Percentiles rank a stretch among this genome's conserved stretches.
Evolutionary conservation across 805 yeast genomes (phyloP).

Genomic region (Wickerhamomyces canadensis): DNA sequence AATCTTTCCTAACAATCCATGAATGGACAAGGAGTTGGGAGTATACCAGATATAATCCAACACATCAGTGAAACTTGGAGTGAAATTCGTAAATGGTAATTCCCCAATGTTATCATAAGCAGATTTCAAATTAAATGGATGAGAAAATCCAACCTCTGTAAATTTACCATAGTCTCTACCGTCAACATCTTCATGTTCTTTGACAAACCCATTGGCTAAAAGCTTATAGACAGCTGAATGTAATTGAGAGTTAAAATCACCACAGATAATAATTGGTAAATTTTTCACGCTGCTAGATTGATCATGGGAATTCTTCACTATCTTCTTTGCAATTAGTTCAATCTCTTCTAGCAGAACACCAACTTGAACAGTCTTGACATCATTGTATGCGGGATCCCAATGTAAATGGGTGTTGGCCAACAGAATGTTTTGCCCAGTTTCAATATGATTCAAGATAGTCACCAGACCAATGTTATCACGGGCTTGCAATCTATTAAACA

Average conservation of each 20-base stretch:
- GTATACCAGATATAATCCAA: slow-evolving; percentile 97
- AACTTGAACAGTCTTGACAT: slow-evolving; percentile 93
- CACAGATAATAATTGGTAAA: slow-evolving; percentile 80
- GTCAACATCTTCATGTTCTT: slow-evolving; percentile 71
- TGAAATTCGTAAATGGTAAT: slow-evolving; percentile 88
- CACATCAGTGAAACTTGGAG: slow-evolving; percentile 89
- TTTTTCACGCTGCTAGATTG: slow-evolving; percentile 40
- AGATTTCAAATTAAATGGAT: slow-evolving; percentile 74
- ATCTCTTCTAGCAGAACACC: slow-evolving; percentile 88
- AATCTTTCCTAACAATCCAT: slow-evolving; percentile 79
- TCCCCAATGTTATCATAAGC: slow-evolving; percentile 84
- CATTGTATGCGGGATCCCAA: slow-evolving; percentile 97
- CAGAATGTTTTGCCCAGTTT: slow-evolving; percentile 65
- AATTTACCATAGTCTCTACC: slow-evolving; percentile 89
- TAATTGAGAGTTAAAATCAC: slow-evolving; percentile 87
- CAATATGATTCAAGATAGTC: slow-evolving; percentile 64
- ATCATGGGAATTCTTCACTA: slow-evolving; percentile 31
- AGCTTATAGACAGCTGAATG: slow-evolving; percentile 92
- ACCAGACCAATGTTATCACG: slow-evolving; percentile 90
- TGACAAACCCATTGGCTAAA: slow-evolving; percentile 74
- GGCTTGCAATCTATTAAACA: slow-evolving; percentile 92
- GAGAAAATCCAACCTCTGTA: slow-evolving; percentile 84
- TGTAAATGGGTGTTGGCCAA: slow-evolving; percentile 91
- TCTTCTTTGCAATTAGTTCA: slow-evolving; percentile 49
- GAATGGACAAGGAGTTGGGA: slow-evolving; percentile 71